Evolutionary conservation across 2,329 filamentous ascomycete species (phyloP).

Genomic region (Claviceps sp.): DNA sequence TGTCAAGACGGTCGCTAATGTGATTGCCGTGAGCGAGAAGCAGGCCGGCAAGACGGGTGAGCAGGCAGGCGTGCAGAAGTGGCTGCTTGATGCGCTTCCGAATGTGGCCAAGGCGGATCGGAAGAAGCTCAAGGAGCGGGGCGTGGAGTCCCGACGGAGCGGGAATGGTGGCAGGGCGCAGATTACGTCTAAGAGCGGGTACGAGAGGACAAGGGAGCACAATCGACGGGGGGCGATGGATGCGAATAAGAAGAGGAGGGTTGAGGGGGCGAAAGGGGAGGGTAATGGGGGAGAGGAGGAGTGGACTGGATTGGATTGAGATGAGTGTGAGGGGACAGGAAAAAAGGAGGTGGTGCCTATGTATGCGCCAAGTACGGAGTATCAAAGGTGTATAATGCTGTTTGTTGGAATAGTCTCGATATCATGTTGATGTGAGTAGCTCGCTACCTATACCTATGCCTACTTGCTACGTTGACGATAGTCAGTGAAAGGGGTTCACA

Average conservation of each 20-base stretch:
- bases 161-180: conserved; percentile 32
- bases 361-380: no score
- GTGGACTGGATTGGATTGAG: conserved; percentile 35
- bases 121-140: conserved; percentile 67
- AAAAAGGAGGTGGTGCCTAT: no score
- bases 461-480: no score
- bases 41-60: conserved; percentile 42
- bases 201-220: conserved; percentile 55
- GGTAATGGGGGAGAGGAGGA: conserved; percentile 17
- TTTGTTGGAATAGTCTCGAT: no score
- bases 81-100: conserved; percentile 79
- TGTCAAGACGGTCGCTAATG: conserved; percentile 84
- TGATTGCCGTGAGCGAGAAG: conserved; percentile 74
- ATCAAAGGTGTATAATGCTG: no score
- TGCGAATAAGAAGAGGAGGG: conserved; percentile 44
- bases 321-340: no score
- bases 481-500: no score
- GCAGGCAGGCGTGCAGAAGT: conserved; percentile 57
- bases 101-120: conserved; percentile 72
- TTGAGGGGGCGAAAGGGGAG: conserved; percentile 12
- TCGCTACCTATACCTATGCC: no score
- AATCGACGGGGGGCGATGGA: conserved; percentile 50
- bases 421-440: no score
- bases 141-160: conserved; percentile 56
- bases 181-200: conserved; percentile 77